These are phyloP conservation scores for Lodderomyces elongisporus DNA, from an alignment of 1,139 yeast genomes.

Conservation along the genomic window DNA sequence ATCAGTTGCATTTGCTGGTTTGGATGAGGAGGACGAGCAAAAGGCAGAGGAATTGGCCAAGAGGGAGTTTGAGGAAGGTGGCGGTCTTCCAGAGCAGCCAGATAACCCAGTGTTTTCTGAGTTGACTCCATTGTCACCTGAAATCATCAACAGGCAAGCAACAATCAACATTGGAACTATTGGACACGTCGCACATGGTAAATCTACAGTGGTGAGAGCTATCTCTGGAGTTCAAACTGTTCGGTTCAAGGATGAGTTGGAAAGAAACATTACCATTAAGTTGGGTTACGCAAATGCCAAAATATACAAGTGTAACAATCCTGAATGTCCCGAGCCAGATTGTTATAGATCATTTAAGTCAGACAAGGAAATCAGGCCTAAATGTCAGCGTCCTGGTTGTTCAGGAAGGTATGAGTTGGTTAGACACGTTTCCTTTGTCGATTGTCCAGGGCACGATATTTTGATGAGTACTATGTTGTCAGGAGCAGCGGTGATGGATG, in stretches of 20 bases:
- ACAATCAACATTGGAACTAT: conserved; percentile 98
- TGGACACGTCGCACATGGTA: conserved; percentile 96
- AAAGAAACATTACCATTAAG: conserved; percentile 97
- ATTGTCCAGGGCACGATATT: conserved; percentile 99
- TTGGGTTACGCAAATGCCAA: conserved; percentile 98
- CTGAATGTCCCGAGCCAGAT: conserved; percentile 87
- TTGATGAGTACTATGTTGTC: conserved; percentile 99
- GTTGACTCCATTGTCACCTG: conserved; percentile 86
- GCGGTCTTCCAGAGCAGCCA: conserved; percentile 97
- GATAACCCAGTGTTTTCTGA: conserved; percentile 73
- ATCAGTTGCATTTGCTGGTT: conserved; percentile 77
- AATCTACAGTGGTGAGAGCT: conserved; percentile 97
- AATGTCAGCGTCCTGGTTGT: conserved; percentile 82
- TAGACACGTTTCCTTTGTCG: conserved; percentile 97
- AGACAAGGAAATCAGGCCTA: conserved; percentile 91
- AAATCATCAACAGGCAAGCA: conserved; percentile 97
- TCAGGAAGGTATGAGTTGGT: conserved; percentile 79
- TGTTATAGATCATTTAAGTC: conserved; percentile 93
- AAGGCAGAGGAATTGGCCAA: conserved; percentile 57
- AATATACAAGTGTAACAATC: conserved; percentile 87
- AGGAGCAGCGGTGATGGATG: conserved; percentile 99
- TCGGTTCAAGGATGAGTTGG: conserved; percentile 96
- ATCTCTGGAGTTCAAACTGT: conserved; percentile 99
- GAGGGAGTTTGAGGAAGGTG: conserved; percentile 94
- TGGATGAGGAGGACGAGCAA: conserved; percentile 67